A percentile compares a stretch with the other conserved stretches of the same genome.
Conservation (phyloP, 1,139 yeast genomes). For the Cylindricascospora bacillispora region DNA sequence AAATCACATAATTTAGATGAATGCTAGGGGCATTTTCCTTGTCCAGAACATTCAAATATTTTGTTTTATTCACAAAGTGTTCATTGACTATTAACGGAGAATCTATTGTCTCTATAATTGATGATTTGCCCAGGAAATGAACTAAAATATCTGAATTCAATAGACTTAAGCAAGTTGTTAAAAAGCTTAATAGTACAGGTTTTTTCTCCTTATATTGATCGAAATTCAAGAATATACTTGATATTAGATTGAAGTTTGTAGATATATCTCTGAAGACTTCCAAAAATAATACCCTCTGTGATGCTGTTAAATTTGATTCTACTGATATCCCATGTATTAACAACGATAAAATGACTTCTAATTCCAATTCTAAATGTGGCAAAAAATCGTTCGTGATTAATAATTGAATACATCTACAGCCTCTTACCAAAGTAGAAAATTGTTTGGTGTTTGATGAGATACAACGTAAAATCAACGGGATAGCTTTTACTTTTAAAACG, state of each 20-base stretch:
- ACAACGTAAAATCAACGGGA: slow-evolving; percentile 61
- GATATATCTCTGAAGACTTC: slow-evolving; percentile 58
- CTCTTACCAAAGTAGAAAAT: slow-evolving; percentile 60
- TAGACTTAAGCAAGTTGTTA: slow-evolving; percentile 33
- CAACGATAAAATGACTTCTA: slow-evolving; percentile 66
- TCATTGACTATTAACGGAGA: slow-evolving; percentile 22
- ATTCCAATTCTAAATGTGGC: slow-evolving; percentile 51
- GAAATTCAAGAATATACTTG: slow-evolving; percentile 44
- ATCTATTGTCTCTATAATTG: slow-evolving; percentile 20
- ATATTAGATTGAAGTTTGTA: slow-evolving; percentile 40
- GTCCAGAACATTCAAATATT: slow-evolving; percentile 64
- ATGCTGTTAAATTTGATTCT: slow-evolving; percentile 38
- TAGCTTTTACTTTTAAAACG: slow-evolving; percentile 51
- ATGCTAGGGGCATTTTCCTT: slow-evolving; percentile 55
- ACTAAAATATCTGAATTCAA: slow-evolving; percentile 27
- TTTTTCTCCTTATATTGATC: slow-evolving; percentile 49
- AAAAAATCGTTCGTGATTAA: slow-evolving; percentile 47
- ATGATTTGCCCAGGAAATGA: slow-evolving; percentile 27
- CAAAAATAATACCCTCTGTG: slow-evolving; percentile 64
- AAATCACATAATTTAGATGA: slow-evolving; percentile 51
- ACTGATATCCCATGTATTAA: slow-evolving; percentile 51
- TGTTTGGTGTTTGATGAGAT: slow-evolving; percentile 44
- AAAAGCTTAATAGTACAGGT: slow-evolving; percentile 46
- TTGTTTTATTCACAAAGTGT: slow-evolving; percentile 35
- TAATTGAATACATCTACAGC: slow-evolving; percentile 55